Conservation (phyloP, 805 yeast genomes). For the Metschnikowia gruessii region DNA sequence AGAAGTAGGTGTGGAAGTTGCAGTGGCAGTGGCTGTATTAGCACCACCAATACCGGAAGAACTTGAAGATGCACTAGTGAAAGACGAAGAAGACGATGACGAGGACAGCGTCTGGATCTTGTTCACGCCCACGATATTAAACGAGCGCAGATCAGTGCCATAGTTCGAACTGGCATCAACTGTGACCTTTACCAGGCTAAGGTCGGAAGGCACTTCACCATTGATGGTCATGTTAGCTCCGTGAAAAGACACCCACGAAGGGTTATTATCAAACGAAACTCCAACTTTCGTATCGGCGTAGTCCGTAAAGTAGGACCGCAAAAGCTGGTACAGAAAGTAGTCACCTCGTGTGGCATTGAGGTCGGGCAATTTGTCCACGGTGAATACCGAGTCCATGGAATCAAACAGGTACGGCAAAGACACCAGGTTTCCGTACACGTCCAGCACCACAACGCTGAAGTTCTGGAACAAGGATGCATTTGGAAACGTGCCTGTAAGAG, state of each 20-base stretch:
- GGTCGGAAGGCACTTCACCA: conserved; percentile 55
- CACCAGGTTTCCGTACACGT: conserved; percentile 58
- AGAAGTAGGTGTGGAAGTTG: conserved; percentile 24
- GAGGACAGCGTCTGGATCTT: conserved; percentile 14
- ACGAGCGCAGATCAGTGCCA: conserved; percentile 35
- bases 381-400: conserved; percentile 54
- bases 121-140: conserved; percentile 52
- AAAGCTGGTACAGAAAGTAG: conserved; percentile 55
- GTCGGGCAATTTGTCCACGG: conserved; percentile 48
- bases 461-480: conserved; percentile 35
- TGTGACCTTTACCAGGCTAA: conserved; percentile 24
- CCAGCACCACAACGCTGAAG: conserved; percentile 57
- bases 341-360: conserved; percentile 67
- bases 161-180: conserved; percentile 31
- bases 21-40: conserved; percentile 29
- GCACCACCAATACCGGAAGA: conserved; percentile 24
- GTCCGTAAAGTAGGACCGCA: conserved; percentile 56
- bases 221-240: conserved; percentile 57
- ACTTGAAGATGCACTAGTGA: conserved; percentile 21
- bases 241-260: conserved; percentile 67
- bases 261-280: conserved; percentile 37
- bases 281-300: conserved; percentile 46
- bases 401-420: conserved; percentile 56
- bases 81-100: conserved; percentile 23
- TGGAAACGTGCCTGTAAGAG: conserved; percentile 59